Conservation (phyloP, 129 eudicot species). For the Scalesia atractyloides region DNA sequence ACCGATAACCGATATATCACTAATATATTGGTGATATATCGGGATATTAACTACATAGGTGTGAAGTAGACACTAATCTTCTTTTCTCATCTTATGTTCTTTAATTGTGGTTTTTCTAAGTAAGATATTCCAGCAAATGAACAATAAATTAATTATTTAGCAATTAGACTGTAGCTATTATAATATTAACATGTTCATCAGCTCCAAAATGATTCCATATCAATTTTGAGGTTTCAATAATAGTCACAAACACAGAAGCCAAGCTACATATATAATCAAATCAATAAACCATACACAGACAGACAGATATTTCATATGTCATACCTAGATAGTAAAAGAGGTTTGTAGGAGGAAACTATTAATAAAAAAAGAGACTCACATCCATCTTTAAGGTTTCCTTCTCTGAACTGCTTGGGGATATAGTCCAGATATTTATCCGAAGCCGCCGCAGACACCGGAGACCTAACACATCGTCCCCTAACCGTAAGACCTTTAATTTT, state of each 20-base stretch:
- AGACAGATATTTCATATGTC: not conserved
- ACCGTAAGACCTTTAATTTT: slow-evolving; percentile 5
- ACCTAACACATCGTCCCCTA: slow-evolving; percentile 47
- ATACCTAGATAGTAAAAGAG: not conserved
- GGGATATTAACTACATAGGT: too few species aligned
- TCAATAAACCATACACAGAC: not conserved
- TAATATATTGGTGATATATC: too few species aligned
- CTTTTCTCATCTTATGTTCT: not conserved
- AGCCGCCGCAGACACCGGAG: slow-evolving; percentile 40
- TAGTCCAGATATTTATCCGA: slow-evolving; percentile 48
- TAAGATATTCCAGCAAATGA: not conserved
- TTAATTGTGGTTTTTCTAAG: not conserved
- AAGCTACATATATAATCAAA: not conserved
- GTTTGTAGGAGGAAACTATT: too few species aligned
- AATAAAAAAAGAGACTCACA: slow-evolving; percentile 34
- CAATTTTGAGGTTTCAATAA: slow-evolving; percentile 13
- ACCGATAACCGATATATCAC: too few species aligned
- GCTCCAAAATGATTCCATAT: not conserved
- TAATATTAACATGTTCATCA: not conserved
- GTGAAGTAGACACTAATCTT: not conserved
- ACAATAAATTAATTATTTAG: not conserved
- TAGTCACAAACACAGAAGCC: not conserved
- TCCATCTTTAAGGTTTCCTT: slow-evolving; percentile 84
- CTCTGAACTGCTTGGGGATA: slow-evolving; percentile 73
- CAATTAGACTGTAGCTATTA: not conserved